Percentiles rank a stretch among this genome's conserved stretches.
Conservation (phyloP, 1,284 basidiomycete species). For the Tremellales sp. region DNA sequence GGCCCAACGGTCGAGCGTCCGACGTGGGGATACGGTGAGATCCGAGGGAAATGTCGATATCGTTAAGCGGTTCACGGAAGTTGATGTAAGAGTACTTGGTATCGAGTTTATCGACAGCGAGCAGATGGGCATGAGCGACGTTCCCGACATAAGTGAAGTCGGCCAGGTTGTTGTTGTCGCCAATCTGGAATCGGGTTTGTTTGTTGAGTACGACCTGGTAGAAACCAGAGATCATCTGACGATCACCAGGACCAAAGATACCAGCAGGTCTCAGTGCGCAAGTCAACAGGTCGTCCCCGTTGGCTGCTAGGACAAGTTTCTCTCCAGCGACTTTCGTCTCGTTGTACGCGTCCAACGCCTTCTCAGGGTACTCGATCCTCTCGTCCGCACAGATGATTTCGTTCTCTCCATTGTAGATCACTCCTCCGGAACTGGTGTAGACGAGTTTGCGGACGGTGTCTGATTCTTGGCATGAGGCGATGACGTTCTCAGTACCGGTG, state of each 20-base stretch:
- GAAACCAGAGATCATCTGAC: constrained; percentile 78
- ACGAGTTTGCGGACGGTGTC: constrained; percentile 76
- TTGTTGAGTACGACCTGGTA: constrained; percentile 74
- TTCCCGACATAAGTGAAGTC: constrained; percentile 99
- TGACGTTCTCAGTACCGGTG: constrained; percentile 79
- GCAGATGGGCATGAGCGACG: constrained; percentile 87
- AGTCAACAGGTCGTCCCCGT: constrained; percentile 75
- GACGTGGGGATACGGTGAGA: constrained; percentile 68
- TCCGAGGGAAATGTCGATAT: constrained; percentile 62
- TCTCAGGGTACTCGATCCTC: constrained; percentile 69
- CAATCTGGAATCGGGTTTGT: constrained; percentile 91
- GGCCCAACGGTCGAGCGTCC: constrained; percentile 71
- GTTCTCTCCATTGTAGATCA: constrained; percentile 81
- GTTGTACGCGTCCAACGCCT: constrained; percentile 86
- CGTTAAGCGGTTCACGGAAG: constrained; percentile 60
- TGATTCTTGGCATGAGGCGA: constrained; percentile 53
- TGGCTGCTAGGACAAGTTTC: constrained; percentile 75
- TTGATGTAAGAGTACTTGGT: constrained; percentile 42
- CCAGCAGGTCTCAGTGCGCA: constrained; percentile 91
- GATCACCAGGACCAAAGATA: constrained; percentile 94
- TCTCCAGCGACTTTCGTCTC: constrained; percentile 95
- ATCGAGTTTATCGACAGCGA: constrained; percentile 70
- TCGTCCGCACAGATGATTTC: constrained; percentile 82
- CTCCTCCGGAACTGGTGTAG: constrained; percentile 91
- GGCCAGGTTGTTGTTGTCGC: constrained; percentile 87